Conservation (phyloP, 1,284 basidiomycete species). For the Xanthoconium separans region DNA sequence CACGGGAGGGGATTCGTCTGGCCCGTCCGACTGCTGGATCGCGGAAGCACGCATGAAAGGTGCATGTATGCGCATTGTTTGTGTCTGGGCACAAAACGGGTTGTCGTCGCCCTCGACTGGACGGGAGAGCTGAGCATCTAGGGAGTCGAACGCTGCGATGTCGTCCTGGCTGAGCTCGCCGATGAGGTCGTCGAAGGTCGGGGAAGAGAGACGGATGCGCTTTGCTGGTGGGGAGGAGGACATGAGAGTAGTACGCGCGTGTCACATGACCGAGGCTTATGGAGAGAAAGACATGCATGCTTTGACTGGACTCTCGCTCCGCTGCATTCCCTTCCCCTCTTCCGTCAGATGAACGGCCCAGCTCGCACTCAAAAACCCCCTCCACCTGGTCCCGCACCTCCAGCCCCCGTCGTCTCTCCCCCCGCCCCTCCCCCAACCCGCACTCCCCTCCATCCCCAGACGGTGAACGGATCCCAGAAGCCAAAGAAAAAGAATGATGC, state of each 20-base stretch:
- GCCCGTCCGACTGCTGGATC: conserved; percentile 6
- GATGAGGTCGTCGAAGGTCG: conserved; percentile 62
- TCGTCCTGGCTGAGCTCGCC: conserved; percentile 55
- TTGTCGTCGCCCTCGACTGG: conserved; percentile 41
- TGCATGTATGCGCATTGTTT: conserved; percentile 11
- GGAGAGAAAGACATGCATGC: not conserved
- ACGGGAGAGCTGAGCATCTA: conserved; percentile 52
- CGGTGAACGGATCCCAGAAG: conserved; percentile 49
- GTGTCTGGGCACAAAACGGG: conserved; percentile 37
- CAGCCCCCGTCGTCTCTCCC: conserved; percentile 47
- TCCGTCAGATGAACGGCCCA: conserved; percentile 32
- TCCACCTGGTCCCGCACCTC: conserved; percentile 59
- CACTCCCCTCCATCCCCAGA: conserved; percentile 31
- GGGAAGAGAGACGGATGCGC: conserved; percentile 63
- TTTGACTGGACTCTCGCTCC: conserved; percentile 3
- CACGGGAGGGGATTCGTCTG: conserved; percentile 38
- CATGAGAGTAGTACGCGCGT: conserved; percentile 1
- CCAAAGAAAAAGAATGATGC: conserved; percentile 68
- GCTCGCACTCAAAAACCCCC: conserved; percentile 37
- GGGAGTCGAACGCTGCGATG: conserved; percentile 52
- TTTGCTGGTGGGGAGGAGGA: conserved; percentile 37
- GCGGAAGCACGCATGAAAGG: conserved; percentile 20
- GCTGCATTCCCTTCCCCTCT: conserved; percentile 23
- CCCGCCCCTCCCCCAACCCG: conserved; percentile 42
- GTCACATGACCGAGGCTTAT: conserved; percentile 14